Conservation (phyloP, 768 basidiomycete species). For the Myochromella boudieri region DNA sequence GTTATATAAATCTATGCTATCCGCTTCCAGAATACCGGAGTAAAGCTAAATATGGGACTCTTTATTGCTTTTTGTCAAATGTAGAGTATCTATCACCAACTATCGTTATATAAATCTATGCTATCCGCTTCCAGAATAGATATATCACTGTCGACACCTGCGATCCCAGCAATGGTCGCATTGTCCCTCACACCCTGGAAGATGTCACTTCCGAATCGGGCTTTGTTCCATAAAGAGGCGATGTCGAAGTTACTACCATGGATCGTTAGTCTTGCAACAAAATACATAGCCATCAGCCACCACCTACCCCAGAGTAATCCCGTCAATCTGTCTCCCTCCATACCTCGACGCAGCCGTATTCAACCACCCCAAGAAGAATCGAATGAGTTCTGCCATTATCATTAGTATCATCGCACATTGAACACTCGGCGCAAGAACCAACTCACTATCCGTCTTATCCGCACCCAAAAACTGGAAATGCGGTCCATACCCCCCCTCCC, state of each 20-base stretch:
- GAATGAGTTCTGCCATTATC: constrained; percentile 14
- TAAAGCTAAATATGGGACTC: too few species aligned
- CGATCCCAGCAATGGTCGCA: background rate
- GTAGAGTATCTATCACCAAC: too few species aligned
- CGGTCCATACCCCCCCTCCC: constrained; percentile 34
- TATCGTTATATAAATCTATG: constrained; percentile 3
- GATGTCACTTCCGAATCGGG: constrained; percentile 6
- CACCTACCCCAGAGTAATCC: constrained; percentile 2
- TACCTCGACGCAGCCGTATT: constrained; percentile 38
- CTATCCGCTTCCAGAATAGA: background rate
- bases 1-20: background rate
- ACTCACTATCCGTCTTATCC: constrained; percentile 27
- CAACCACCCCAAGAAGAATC: constrained; percentile 38
- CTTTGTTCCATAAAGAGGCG: background rate
- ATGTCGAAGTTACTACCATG: constrained; percentile 1
- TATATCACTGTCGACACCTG: background rate
- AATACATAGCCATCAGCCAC: background rate
- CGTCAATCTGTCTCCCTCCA: constrained; percentile 30
- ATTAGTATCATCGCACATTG: background rate
- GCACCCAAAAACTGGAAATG: constrained; percentile 35
- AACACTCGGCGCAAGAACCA: too few species aligned
- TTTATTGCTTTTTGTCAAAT: too few species aligned
- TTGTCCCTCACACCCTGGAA: background rate
- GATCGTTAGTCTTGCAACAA: background rate
- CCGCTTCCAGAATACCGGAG: too few species aligned